Evolutionary conservation across 768 basidiomycete species (phyloP).

Genomic region (Tulasnella sp.): DNA sequence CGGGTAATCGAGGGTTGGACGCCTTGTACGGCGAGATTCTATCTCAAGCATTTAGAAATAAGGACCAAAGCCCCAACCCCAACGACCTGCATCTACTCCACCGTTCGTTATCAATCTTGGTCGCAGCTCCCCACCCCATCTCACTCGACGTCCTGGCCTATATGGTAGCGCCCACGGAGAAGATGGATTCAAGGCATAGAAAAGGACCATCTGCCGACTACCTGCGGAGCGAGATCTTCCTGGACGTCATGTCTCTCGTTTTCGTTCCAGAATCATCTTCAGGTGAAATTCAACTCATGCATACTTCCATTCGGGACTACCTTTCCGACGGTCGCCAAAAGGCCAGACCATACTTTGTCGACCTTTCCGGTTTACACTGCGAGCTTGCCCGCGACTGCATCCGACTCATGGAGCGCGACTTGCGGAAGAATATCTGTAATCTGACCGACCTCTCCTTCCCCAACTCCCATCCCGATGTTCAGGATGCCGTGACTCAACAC

Average conservation of each 20-base stretch:
- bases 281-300: background rate
- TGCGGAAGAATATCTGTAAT: too few species aligned
- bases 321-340: background rate
- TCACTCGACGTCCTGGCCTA: background rate
- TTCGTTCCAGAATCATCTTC: background rate
- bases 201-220: background rate
- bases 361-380: background rate
- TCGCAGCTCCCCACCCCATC: background rate
- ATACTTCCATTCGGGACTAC: background rate
- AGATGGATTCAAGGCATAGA: background rate
- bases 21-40: background rate
- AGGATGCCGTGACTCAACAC: too few species aligned
- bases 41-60: background rate
- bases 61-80: too few species aligned
- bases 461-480: too few species aligned
- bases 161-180: background rate
- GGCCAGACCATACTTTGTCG: background rate
- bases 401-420: background rate
- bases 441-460: too few species aligned
- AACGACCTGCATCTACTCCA: too few species aligned
- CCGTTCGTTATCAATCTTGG: too few species aligned
- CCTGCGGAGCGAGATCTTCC: background rate
- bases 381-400: background rate
- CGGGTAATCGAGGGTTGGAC: background rate
- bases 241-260: background rate